Conservation (phyloP, 1,284 basidiomycete genomes). For the Sporisorium exsertum region DNA sequence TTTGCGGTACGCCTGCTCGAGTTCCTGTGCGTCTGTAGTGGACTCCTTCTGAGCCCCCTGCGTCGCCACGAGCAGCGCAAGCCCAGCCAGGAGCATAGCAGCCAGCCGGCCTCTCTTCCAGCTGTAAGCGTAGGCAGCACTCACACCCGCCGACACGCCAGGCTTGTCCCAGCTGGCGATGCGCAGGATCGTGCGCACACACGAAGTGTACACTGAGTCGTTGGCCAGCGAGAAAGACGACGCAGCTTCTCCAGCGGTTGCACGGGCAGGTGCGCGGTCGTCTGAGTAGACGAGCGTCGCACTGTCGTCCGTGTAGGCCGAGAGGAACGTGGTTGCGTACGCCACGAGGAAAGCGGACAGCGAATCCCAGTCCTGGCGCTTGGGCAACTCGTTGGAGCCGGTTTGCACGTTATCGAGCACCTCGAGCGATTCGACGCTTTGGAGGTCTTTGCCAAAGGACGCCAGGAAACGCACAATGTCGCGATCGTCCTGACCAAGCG, state of each 20-base stretch:
- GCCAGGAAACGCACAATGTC: constrained; percentile 48
- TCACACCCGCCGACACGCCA: constrained; percentile 18
- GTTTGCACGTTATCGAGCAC: constrained; percentile 33
- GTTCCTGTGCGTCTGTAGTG: constrained; percentile 10
- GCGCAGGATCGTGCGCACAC: constrained; percentile 17
- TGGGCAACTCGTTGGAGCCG: constrained; percentile 27
- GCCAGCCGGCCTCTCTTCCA: constrained; percentile 44
- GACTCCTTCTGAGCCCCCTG: constrained; percentile 6
- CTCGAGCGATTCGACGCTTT: constrained; percentile 42
- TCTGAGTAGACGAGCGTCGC: constrained; percentile 32
- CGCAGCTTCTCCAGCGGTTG: not conserved
- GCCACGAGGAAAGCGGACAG: constrained; percentile 40
- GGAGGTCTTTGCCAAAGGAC: constrained; percentile 42
- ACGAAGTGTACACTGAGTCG: constrained; percentile 36
- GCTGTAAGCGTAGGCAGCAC: constrained; percentile 28
- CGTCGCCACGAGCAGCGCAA: constrained; percentile 21
- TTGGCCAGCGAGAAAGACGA: constrained; percentile 12
- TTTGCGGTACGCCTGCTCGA: constrained; percentile 25
- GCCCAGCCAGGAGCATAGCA: constrained; percentile 15
- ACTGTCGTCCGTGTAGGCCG: constrained; percentile 25
- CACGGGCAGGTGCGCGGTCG: constrained; percentile 12
- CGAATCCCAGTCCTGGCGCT: constrained; percentile 42
- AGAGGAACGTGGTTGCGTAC: constrained; percentile 28
- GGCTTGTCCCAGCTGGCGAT: constrained; percentile 46
- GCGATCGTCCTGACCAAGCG: constrained; percentile 32